Base-by-base conservation (phyloP, 208 protist species). In the Trypanosoma theileri region DNA sequence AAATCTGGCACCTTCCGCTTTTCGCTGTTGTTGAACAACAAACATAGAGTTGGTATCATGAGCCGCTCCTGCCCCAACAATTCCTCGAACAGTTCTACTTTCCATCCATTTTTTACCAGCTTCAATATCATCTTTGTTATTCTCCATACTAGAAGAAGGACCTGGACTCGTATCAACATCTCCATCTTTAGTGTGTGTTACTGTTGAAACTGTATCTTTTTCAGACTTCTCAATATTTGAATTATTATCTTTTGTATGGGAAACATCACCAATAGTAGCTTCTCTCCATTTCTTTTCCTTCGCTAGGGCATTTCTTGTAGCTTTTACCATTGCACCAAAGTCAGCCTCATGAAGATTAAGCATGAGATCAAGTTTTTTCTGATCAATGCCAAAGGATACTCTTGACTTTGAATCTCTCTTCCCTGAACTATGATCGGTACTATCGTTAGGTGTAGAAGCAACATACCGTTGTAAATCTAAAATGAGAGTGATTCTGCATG, bases 291-390 rank as follows among this genome's bases (percentile, higher is more conserved):
- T 14, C 26, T 48, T 63, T 35, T 72, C 67, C 52, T 60, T 65
- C 17, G 28, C 41, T 50, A 72, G 3, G 14, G 67, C 70, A 3
- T 8, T 56, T 42, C 61, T 63, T 48, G 67, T 72, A 9, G 67
- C 77, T 61, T 75, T 58, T 31, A 72, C 54, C 19, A 88, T 79
- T 6, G 79, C 75, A 26, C 58, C 60, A 71, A 93, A 91, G 58
- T 93, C 80, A 71, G 82, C 84, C 22, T 79, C 69, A 40, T 75
- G 69, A n/a, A 93, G 75, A 59, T 85, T 77, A 3, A 93, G 77
- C 9, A 64, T 62, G 17, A 91, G 75, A 31, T 77, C 61, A 0
- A 84, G 65, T 35, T 80, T 80, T 9, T 19, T 31, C 10, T 71
- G 60, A 75, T 87, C 74, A 8, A 84, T 61, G n/a, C 81, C 81